Evolutionary conservation across 257 asterid genomes (phyloP).

Genomic region (Lithospermum erythrorhizon): DNA sequence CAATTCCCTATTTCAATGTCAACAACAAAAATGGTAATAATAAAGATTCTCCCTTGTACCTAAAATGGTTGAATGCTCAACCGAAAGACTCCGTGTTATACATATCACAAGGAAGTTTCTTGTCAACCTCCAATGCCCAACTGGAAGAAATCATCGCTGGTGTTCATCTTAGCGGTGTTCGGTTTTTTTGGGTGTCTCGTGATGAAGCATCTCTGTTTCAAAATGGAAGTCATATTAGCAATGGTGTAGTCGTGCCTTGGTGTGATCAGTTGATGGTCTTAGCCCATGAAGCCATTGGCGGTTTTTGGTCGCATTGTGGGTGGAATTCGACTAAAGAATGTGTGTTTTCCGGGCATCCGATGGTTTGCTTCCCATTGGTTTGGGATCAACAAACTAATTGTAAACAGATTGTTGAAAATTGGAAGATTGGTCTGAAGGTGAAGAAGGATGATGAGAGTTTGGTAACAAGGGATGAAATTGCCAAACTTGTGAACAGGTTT

Average conservation of each 20-base stretch:
- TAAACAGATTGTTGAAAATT: constrained; percentile 43
- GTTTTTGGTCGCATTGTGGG: constrained; percentile 65
- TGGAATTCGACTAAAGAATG: constrained; percentile 70
- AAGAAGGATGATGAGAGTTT: constrained; percentile 19
- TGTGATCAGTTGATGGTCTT: constrained; percentile 50
- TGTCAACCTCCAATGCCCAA: constrained; percentile 31
- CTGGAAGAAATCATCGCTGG: constrained; percentile 41
- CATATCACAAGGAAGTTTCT: constrained; percentile 50
- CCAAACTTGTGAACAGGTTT: constrained; percentile 21
- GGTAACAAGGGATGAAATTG: constrained; percentile 24
- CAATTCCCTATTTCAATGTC: constrained; percentile 18
- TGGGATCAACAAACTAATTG: constrained; percentile 45
- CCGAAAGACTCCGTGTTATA: constrained; percentile 41
- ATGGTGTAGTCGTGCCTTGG: constrained; percentile 55
- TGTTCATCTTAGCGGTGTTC: constrained; percentile 26
- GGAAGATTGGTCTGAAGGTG: constrained; percentile 52
- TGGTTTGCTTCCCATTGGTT: constrained; percentile 37
- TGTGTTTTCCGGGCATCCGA: constrained; percentile 31
- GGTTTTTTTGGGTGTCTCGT: constrained; percentile 48
- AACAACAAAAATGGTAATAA: background rate
- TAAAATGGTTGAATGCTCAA: constrained; percentile 43
- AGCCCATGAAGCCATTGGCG: constrained; percentile 40
- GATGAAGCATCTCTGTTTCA: constrained; percentile 13
- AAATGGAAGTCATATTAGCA: constrained; percentile 1
- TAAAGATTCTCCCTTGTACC: constrained; percentile 3